phyloP scores from a whole-genome alignment of 2,329 filamentous ascomycete species.

The Aspergillus pseudoterreus region DNA sequence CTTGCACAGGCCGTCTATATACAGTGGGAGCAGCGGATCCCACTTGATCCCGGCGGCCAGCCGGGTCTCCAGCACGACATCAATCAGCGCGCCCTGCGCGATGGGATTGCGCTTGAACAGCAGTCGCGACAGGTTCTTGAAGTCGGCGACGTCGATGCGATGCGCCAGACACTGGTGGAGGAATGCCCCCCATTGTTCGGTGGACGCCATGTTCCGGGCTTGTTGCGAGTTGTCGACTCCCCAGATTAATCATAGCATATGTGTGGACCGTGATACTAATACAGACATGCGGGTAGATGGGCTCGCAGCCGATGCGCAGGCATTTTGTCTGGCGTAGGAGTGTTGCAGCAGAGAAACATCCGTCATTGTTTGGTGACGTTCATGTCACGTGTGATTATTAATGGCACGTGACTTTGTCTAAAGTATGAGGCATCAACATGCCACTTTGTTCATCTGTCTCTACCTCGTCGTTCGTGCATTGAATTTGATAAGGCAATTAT shows the following conservation, averaged over 20 bases:
- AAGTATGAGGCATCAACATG: not conserved
- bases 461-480: no score
- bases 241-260: slow-evolving; percentile 6
- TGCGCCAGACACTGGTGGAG: slow-evolving; percentile 34
- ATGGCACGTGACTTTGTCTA: slow-evolving; percentile 3
- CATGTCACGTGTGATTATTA: slow-evolving; percentile 8
- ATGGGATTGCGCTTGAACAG: slow-evolving; percentile 30
- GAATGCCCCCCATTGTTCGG: slow-evolving; percentile 37
- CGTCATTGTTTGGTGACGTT: slow-evolving; percentile 8
- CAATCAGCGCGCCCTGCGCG: slow-evolving; percentile 29
- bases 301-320: slow-evolving; percentile 6
- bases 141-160: slow-evolving; percentile 36
- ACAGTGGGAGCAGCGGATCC: slow-evolving; percentile 42
- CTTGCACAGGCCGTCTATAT: slow-evolving; percentile 37
- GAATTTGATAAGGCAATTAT: no score
- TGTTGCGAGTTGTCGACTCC: not conserved
- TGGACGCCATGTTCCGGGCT: slow-evolving; percentile 21
- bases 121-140: slow-evolving; percentile 34
- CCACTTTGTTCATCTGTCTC: no score
- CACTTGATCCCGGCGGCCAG: slow-evolving; percentile 31
- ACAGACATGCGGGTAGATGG: slow-evolving; percentile 3
- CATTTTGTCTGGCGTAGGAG: slow-evolving; percentile 9
- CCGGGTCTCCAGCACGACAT: slow-evolving; percentile 34
- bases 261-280: not conserved
- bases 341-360: slow-evolving; percentile 5